These are phyloP conservation scores for Pouteria glomerata DNA, from an alignment of 148 eudicot species.

Conservation along the genomic window DNA sequence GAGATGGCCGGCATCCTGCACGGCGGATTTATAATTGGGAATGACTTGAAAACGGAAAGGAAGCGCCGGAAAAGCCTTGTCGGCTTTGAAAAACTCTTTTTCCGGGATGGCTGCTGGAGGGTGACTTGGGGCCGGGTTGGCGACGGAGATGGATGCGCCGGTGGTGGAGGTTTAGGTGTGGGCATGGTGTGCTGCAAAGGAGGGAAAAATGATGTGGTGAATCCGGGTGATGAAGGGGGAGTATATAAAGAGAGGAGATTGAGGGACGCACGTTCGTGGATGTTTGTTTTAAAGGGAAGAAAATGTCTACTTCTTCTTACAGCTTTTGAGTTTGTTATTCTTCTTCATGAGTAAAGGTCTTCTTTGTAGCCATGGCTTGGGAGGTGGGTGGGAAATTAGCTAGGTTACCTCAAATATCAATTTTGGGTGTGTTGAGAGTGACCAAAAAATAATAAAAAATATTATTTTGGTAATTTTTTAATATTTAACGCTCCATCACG, in stretches of 20 bases:
- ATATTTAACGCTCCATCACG: too few species aligned
- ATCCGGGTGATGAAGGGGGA: neutral
- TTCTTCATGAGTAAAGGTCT: too few species aligned
- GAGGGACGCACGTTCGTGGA: neutral
- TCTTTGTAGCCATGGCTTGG: too few species aligned
- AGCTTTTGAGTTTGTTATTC: too few species aligned
- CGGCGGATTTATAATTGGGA: slow-evolving; percentile 56
- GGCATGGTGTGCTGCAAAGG: slow-evolving; percentile 16
- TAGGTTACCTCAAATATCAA: too few species aligned
- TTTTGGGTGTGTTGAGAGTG: too few species aligned
- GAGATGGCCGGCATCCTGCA: slow-evolving; percentile 64
- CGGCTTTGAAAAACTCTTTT: slow-evolving; percentile 34
- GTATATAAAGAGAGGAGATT: neutral
- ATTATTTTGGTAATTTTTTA: too few species aligned
- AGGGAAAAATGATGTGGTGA: neutral
- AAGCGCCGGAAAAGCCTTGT: slow-evolving; percentile 44
- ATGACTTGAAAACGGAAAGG: slow-evolving; percentile 53
- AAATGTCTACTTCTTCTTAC: neutral
- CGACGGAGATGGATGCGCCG: slow-evolving; percentile 15
- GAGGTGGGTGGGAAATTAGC: too few species aligned
- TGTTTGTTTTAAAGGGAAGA: neutral
- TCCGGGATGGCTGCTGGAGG: slow-evolving; percentile 33
- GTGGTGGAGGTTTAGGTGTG: slow-evolving; percentile 24
- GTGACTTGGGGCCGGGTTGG: slow-evolving; percentile 29
- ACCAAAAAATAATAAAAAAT: too few species aligned